phyloP scores from a whole-genome alignment of 176 grass and related monocot species.

The Carex pumila region DNA sequence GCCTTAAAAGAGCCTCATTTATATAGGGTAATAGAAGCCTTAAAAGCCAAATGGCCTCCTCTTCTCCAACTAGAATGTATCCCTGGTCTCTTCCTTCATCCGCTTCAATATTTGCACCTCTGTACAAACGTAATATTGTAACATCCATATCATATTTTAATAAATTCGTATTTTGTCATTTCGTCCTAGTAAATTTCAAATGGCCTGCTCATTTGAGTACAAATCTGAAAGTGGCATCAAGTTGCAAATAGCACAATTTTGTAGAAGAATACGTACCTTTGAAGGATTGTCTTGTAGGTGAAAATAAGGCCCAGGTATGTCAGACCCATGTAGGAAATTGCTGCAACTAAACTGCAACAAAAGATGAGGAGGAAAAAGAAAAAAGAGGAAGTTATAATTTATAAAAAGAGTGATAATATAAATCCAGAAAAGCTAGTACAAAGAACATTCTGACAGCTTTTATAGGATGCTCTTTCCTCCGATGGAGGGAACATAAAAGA shows the following conservation, averaged over 20 bases:
- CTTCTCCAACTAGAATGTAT: constrained; percentile 69
- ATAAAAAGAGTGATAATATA: neutral
- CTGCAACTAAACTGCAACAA: constrained; percentile 59
- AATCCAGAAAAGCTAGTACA: neutral
- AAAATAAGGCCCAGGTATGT: constrained; percentile 80
- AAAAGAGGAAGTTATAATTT: neutral
- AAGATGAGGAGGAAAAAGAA: neutral
- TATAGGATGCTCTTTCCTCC: neutral
- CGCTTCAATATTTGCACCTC: constrained; percentile 44
- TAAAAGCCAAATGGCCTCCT: constrained; percentile 91
- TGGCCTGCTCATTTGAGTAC: neutral
- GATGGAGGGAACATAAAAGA: neutral
- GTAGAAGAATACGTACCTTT: constrained; percentile 38
- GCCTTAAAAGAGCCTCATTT: constrained; percentile 74
- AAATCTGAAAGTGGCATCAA: neutral
- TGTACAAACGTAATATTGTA: constrained; percentile 10
- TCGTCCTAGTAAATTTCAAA: neutral
- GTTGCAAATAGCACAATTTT: neutral
- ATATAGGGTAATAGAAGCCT: constrained; percentile 70
- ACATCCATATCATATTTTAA: neutral
- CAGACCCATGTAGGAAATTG: constrained; percentile 69
- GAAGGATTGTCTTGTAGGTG: constrained; percentile 63
- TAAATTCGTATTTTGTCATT: neutral
- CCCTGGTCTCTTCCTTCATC: constrained; percentile 29
- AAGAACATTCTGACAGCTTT: neutral